Percentiles rank a stretch among this genome's conserved stretches.
Evolutionary conservation across 306 rosid species (phyloP).

Genomic region (Lathyrus sativus): DNA sequence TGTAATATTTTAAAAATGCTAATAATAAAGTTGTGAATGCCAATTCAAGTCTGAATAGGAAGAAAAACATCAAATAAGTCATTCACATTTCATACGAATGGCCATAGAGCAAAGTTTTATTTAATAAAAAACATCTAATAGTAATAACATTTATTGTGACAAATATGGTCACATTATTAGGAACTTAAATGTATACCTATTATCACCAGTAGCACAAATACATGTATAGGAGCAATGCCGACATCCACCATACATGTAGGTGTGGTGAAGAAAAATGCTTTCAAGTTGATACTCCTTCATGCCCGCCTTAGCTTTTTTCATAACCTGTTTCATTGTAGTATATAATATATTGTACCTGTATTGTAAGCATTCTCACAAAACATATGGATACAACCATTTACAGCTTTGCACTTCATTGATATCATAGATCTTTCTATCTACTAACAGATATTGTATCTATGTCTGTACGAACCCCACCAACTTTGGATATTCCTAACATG

Average conservation of each 20-base stretch:
- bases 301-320: constrained; percentile 74
- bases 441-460: constrained; percentile 18
- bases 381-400: background rate
- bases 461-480: background rate
- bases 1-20: constrained; percentile 17
- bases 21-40: constrained; percentile 3
- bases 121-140: background rate
- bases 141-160: background rate
- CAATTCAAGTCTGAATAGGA: constrained; percentile 20
- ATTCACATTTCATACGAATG: constrained; percentile 21
- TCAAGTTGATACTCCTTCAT: constrained; percentile 93
- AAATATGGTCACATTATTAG: constrained; percentile 8
- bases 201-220: constrained; percentile 90
- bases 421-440: constrained; percentile 21
- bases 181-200: constrained; percentile 51
- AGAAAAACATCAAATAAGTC: constrained; percentile 23
- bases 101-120: background rate
- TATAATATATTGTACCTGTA: constrained; percentile 4
- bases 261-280: constrained; percentile 92
- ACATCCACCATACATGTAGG: constrained; percentile 97
- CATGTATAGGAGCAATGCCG: constrained; percentile 97
- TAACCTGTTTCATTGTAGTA: constrained; percentile 59
- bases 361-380: constrained; percentile 26
- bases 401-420: constrained; percentile 7
- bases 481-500: constrained; percentile 20